A percentile compares a stretch with the other conserved stretches of the same genome.
phyloP scores from a whole-genome alignment of 225 moss, liverwort and hornwort genomes.

The Climacium dendroides region DNA sequence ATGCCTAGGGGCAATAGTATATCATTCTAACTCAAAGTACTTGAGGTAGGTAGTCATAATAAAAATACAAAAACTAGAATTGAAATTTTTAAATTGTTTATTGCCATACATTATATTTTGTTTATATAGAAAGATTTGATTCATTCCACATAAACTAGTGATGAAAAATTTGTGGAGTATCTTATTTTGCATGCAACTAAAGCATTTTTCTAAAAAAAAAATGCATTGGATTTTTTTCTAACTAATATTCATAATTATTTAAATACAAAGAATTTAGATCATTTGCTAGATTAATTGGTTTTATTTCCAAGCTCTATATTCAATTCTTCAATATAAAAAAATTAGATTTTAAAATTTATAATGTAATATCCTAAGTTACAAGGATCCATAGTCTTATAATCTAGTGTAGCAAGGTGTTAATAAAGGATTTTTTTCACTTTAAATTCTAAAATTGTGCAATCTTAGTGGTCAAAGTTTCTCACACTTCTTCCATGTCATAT shows the following conservation, averaged over 20 bases:
- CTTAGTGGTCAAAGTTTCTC: not conserved
- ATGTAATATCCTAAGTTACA: not conserved
- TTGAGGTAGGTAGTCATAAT: fast-evolving
- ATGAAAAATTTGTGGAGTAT: not conserved
- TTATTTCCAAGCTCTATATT: fast-evolving
- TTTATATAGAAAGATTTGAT: not conserved
- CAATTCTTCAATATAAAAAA: not conserved
- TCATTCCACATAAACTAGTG: not conserved
- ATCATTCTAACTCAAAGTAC: not conserved
- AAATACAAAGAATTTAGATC: not conserved
- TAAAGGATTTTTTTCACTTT: not conserved
- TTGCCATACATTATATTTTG: not conserved
- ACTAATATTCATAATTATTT: too few species aligned
- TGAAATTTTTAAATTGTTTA: not conserved
- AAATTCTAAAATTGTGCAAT: not conserved
- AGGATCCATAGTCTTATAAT: not conserved
- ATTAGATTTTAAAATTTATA: not conserved
- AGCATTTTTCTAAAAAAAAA: not conserved
- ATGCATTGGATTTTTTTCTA: not conserved
- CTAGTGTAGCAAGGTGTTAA: not conserved
- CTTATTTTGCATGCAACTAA: not conserved
- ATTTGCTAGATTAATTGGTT: not conserved
- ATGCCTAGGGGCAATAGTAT: fast-evolving
- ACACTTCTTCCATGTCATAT: not conserved
- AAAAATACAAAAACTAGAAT: not conserved